phyloP scores from a whole-genome alignment of 345 rosid genomes.

The Cardamine occulta region DNA sequence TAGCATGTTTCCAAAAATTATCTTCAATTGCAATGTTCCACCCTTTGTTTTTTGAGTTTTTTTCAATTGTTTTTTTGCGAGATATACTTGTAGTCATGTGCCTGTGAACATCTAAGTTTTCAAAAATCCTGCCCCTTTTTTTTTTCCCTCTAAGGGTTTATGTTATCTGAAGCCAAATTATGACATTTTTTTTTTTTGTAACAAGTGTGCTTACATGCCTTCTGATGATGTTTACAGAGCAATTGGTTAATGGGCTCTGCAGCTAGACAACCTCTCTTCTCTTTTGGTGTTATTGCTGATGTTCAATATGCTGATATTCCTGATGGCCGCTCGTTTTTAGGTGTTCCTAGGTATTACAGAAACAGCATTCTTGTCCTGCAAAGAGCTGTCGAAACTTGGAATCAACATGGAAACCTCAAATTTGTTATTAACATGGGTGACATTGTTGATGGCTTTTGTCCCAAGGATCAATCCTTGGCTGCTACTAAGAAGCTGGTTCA shows the following conservation, averaged over 20 bases:
- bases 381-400: conserved; percentile 81
- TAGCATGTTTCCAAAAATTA: background rate
- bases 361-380: conserved; percentile 75
- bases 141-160: background rate
- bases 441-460: conserved; percentile 83
- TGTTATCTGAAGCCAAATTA: background rate
- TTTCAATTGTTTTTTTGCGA: background rate
- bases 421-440: conserved; percentile 86
- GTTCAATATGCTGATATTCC: conserved; percentile 94
- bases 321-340: conserved; percentile 78
- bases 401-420: conserved; percentile 56
- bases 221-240: conserved; percentile 24
- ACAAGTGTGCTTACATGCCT: conserved; percentile 1
- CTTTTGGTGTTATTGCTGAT: conserved; percentile 88
- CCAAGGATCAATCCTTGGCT: conserved; percentile 64
- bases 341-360: conserved; percentile 82
- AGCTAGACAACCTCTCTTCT: conserved; percentile 68
- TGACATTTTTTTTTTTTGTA: background rate
- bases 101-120: conserved; percentile 5
- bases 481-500: conserved; percentile 54
- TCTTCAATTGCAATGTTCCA: background rate
- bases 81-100: background rate
- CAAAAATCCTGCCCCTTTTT: background rate
- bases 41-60: background rate
- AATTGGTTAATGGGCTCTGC: conserved; percentile 51